Evolutionary conservation across 2,329 filamentous ascomycete genomes (phyloP), one percentile per base, ranked within the genome.

Genomic region (Nannizziopsis arthrosporioides): DNA sequence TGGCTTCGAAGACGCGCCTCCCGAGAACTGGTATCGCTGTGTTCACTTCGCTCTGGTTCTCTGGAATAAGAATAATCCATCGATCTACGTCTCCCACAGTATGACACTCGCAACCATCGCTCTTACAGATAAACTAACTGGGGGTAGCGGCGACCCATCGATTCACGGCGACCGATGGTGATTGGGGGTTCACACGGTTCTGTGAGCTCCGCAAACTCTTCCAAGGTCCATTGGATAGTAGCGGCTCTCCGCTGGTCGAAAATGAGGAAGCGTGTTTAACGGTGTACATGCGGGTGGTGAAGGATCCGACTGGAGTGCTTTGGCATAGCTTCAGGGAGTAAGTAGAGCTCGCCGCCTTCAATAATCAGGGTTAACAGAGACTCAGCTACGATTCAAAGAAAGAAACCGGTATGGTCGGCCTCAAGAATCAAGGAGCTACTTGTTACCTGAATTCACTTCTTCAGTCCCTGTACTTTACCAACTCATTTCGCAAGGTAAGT

Each of bases 151-250:
- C 92, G n/a, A 87, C 89, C 57, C 92, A 98, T 63, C 84, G 92
- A 51, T 98, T 96, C 66, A 96, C 88, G 3, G 85, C 85, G 54
- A 92, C 96, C 38, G 92, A 98, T 66, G 88, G 87, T 18, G 92
- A 98, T 60, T 98, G 92, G 92, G 92, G 92, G 1, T 98, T 98
- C 65, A 98, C 92, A n/a, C 75, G 90, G 48, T 98, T 96, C 62
- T 81, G 88, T 10, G 92, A 96, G 64, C 76, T 94, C 43, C 77
- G 87, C 47, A 83, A 81, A 59, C 82, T 96, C 64, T 94, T 95
- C 62, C 82, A 82, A 52, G 72, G 81, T 31, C 75, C 79, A 1
- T 94, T 84, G 77, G 84, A 92, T 49, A 78, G 80, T 44, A 68
- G 67, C 51, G 73, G 73, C 14, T 76, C 84, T 49, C 86, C 68